A percentile compares a stretch with the other conserved stretches of the same genome.
Conservation (phyloP, 1,284 basidiomycete genomes). For the Afroboletus lepidellus region DNA sequence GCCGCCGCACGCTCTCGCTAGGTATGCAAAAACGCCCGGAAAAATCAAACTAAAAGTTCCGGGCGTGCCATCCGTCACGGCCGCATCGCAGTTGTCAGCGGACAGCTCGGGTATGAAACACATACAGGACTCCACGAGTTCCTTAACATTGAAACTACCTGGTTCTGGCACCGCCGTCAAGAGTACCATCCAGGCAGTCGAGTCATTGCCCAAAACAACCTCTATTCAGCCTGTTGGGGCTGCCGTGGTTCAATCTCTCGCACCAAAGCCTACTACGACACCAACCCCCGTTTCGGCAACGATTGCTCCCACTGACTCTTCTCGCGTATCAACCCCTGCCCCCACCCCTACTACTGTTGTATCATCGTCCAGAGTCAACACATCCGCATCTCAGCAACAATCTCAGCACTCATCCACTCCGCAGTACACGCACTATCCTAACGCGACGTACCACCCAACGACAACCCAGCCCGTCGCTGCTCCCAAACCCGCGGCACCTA, state of each 20-base stretch:
- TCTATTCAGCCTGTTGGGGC: constrained; percentile 22
- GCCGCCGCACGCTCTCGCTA: constrained; percentile 55
- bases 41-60: constrained; percentile 73
- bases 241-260: constrained; percentile 11
- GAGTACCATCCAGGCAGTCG: constrained; percentile 19
- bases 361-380: constrained; percentile 27
- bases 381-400: constrained; percentile 33
- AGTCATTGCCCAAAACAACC: constrained; percentile 22
- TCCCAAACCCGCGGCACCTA: constrained; percentile 23
- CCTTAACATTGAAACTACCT: constrained; percentile 34
- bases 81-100: constrained; percentile 8
- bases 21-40: constrained; percentile 53
- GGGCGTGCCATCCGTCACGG: constrained; percentile 14
- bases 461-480: constrained; percentile 17
- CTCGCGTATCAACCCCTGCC: constrained; percentile 26
- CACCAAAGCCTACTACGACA: constrained; percentile 14
- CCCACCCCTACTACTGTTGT: constrained; percentile 5
- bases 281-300: constrained; percentile 26
- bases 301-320: constrained; percentile 18
- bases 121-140: constrained; percentile 23
- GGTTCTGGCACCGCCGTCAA: constrained; percentile 23
- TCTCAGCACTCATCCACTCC: constrained; percentile 22
- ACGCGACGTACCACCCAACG: constrained; percentile 44
- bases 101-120: constrained; percentile 19
- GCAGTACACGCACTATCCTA: constrained; percentile 44